Percentiles rank a stretch among this genome's conserved stretches.
phyloP scores from a whole-genome alignment of 2,329 filamentous ascomycete species.

The Chrysoporthe puriensis region DNA sequence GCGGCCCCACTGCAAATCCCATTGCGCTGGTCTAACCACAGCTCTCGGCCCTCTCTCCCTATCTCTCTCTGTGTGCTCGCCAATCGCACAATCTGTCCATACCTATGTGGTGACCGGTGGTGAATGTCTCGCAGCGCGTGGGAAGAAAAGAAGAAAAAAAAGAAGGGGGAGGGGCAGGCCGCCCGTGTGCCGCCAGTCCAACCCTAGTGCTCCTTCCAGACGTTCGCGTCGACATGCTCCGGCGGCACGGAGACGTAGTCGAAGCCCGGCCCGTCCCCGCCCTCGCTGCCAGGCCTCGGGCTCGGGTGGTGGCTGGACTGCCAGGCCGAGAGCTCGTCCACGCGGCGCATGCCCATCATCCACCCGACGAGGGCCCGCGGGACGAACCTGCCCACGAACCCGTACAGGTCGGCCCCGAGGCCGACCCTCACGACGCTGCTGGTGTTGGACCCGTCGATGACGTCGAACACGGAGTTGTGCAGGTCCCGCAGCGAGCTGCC shows the following conservation, averaged over 20 bases:
- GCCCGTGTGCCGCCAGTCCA: neutral
- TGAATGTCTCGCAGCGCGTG: too few species aligned
- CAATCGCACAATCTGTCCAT: neutral
- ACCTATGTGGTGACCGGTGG: slow-evolving; percentile 4
- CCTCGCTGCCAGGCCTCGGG: slow-evolving; percentile 37
- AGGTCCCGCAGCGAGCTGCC: slow-evolving; percentile 78
- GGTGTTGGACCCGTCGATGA: slow-evolving; percentile 69
- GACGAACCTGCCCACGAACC: slow-evolving; percentile 79
- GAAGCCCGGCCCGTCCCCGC: slow-evolving; percentile 35
- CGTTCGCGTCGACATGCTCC: slow-evolving; percentile 47
- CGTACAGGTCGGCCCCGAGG: slow-evolving; percentile 81
- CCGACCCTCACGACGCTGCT: slow-evolving; percentile 76
- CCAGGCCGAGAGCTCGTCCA: slow-evolving; percentile 61
- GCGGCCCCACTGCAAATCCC: neutral
- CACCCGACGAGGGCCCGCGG: slow-evolving; percentile 80
- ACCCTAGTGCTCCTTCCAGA: slow-evolving; percentile 48
- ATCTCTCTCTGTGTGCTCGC: neutral
- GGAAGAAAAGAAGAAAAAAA: too few species aligned
- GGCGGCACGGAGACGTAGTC: slow-evolving; percentile 58
- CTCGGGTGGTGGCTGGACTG: slow-evolving; percentile 42
- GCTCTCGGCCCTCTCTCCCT: neutral
- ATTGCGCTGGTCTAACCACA: neutral
- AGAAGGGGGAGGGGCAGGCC: neutral
- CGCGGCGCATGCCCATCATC: slow-evolving; percentile 83
- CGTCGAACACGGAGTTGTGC: slow-evolving; percentile 88